Percentiles rank a stretch among this genome's conserved stretches.
Conservation (phyloP, 208 protist species). For the Lotmaria passim region DNA sequence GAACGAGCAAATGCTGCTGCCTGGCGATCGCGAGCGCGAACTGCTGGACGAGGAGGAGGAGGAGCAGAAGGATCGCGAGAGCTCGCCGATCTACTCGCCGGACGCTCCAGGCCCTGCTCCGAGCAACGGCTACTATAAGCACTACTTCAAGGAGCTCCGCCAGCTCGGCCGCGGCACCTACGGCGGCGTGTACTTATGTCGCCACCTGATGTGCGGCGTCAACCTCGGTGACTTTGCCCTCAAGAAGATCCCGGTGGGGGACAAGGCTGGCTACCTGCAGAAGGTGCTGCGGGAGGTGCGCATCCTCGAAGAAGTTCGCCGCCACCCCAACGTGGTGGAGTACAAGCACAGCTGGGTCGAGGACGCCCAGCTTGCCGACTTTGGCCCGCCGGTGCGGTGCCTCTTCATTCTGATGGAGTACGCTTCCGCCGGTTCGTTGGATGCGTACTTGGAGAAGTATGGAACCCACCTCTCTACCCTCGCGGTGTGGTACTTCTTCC, state of each 20-base stretch:
- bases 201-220: slow-evolving; percentile 84
- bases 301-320: slow-evolving; percentile 83
- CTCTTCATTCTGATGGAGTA: slow-evolving; percentile 94
- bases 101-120: slow-evolving; percentile 8
- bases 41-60: slow-evolving; percentile 13
- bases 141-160: slow-evolving; percentile 84
- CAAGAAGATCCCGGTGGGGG: slow-evolving; percentile 92
- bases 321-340: slow-evolving; percentile 89
- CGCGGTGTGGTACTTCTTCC: slow-evolving; percentile 91
- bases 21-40: neutral
- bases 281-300: slow-evolving; percentile 85
- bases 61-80: neutral
- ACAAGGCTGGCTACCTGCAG: slow-evolving; percentile 79
- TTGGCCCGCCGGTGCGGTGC: slow-evolving; percentile 88
- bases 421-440: slow-evolving; percentile 82
- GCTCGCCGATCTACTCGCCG: slow-evolving; percentile 30
- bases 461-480: slow-evolving; percentile 71
- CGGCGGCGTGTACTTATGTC: slow-evolving; percentile 88
- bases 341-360: slow-evolving; percentile 93
- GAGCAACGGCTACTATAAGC: slow-evolving; percentile 76
- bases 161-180: slow-evolving; percentile 86
- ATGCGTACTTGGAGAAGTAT: slow-evolving; percentile 78
- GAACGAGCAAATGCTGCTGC: slow-evolving; percentile 2
- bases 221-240: slow-evolving; percentile 84
- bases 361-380: slow-evolving; percentile 80